phyloP scores from a whole-genome alignment of 208 protist genomes.

The Leishmania tarentolae region DNA sequence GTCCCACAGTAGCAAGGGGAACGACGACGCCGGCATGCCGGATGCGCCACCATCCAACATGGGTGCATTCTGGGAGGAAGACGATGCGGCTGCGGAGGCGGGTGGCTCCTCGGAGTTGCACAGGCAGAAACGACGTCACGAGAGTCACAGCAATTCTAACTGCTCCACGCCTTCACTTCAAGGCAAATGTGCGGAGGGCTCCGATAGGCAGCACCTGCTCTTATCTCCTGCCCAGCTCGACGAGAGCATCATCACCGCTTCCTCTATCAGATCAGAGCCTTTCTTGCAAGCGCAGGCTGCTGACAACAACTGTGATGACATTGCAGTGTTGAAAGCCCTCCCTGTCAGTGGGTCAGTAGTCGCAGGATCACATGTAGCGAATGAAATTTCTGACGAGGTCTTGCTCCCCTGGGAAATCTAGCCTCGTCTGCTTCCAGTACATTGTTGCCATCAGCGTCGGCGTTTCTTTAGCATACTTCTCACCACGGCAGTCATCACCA shows the following conservation, averaged over 20 bases:
- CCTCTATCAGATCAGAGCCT: not conserved
- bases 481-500: not conserved
- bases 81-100: not conserved
- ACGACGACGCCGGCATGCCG: not conserved
- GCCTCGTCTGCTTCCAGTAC: not conserved
- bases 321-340: not conserved
- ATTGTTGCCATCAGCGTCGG: not conserved
- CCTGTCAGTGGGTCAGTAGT: not conserved
- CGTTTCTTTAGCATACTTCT: not conserved
- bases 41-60: not conserved
- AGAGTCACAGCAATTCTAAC: not conserved
- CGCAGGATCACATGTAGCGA: not conserved
- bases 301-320: not conserved
- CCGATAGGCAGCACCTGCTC: not conserved
- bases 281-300: not conserved
- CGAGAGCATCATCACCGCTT: not conserved
- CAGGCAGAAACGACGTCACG: not conserved
- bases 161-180: not conserved
- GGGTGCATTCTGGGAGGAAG: not conserved
- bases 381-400: not conserved
- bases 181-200: too few relatives aligned
- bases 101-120: not conserved
- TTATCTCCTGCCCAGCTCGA: not conserved
- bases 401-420: slow-evolving; percentile 14
- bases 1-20: too few relatives aligned